phyloP scores from a whole-genome alignment of 352 stramenopile species.

The Phytopythium montanum region DNA sequence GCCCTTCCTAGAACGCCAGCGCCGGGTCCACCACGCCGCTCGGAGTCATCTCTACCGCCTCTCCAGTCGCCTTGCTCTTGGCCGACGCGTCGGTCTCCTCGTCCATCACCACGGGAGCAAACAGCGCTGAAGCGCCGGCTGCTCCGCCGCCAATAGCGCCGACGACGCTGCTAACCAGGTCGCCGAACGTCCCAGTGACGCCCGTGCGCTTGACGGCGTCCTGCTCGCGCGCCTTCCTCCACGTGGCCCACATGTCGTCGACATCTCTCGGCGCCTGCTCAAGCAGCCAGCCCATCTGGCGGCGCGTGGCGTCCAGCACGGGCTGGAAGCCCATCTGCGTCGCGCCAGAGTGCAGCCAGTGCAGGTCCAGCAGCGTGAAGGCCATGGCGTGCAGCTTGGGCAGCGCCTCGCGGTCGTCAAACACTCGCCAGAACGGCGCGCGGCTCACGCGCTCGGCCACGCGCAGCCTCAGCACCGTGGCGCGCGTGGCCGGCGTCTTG shows the following conservation, averaged over 20 bases:
- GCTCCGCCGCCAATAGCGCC: conserved; percentile 5
- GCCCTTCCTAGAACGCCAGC: conserved; percentile 11
- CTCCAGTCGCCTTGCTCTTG: not conserved
- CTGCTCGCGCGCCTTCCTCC: conserved; percentile 77
- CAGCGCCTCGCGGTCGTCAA: conserved; percentile 66
- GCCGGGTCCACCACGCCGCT: conserved; percentile 8
- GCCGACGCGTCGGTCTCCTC: not conserved
- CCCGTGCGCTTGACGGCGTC: conserved; percentile 54
- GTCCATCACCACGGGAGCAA: not conserved
- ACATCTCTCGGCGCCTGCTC: conserved; percentile 66
- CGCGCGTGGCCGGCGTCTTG: conserved; percentile 11
- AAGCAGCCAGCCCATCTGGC: conserved; percentile 79
- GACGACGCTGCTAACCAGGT: conserved; percentile 17
- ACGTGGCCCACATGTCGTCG: conserved; percentile 84
- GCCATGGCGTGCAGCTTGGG: conserved; percentile 80
- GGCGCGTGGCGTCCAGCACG: conserved; percentile 68
- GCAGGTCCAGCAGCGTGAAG: conserved; percentile 82
- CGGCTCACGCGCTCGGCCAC: conserved; percentile 77
- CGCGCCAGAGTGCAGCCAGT: conserved; percentile 76
- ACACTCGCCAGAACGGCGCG: conserved; percentile 77
- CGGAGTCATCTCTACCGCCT: not conserved
- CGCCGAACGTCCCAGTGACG: conserved; percentile 13
- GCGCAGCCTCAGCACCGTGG: conserved; percentile 66
- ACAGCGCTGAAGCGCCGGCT: not conserved
- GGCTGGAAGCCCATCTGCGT: conserved; percentile 86